Evolutionary conservation across 306 rosid species (phyloP).

Genomic region (Begonia masoniana): DNA sequence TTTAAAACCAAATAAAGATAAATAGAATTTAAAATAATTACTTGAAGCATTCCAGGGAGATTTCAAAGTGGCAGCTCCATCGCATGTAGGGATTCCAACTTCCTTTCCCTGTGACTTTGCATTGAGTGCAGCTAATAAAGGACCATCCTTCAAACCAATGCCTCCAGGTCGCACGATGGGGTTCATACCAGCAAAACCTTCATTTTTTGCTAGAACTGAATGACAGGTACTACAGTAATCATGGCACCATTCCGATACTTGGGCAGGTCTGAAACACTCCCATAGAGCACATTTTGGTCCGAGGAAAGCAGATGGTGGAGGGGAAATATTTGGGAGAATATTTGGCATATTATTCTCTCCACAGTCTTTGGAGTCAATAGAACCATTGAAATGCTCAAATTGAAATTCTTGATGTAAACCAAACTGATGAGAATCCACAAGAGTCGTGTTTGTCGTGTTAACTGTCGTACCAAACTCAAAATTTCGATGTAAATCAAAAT

Average conservation of each 20-base stretch:
- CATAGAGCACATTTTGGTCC: conserved; percentile 97
- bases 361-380: conserved; percentile 25
- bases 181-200: conserved; percentile 88
- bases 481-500: conserved; percentile 5
- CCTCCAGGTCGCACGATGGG: conserved; percentile 94
- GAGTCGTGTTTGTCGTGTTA: conserved; percentile 5
- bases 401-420: conserved; percentile 43
- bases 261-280: conserved; percentile 98
- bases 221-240: conserved; percentile 94
- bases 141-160: conserved; percentile 72
- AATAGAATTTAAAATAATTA: conserved; percentile 10
- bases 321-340: conserved; percentile 57
- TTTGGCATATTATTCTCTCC: conserved; percentile 45
- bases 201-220: conserved; percentile 72
- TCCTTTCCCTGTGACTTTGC: conserved; percentile 83
- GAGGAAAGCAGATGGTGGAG: conserved; percentile 93
- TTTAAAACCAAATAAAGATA: conserved; percentile 3
- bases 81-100: conserved; percentile 92
- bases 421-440: conserved; percentile 47
- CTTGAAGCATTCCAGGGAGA: conserved; percentile 99
- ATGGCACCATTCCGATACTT: conserved; percentile 68
- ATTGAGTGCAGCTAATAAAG: conserved; percentile 72
- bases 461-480: not conserved
- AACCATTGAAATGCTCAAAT: conserved; percentile 34
- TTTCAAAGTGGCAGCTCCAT: conserved; percentile 92